A percentile compares a stretch with the other conserved stretches of the same genome.
These are phyloP conservation scores for Macrolepiota fuliginosa DNA, from an alignment of 768 basidiomycete genomes.

Conservation along the genomic window DNA sequence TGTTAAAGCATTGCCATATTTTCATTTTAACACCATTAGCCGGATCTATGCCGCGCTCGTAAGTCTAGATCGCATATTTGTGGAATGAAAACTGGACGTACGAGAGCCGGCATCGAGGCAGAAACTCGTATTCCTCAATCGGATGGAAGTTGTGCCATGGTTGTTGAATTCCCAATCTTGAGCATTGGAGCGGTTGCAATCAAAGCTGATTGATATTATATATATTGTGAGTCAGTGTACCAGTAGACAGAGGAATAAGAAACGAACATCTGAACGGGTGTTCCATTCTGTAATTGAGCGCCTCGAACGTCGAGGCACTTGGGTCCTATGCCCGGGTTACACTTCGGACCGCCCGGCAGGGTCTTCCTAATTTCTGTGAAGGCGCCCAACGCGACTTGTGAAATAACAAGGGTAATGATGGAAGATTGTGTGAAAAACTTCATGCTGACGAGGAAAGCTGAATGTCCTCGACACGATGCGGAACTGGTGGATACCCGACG, in stretches of 20 bases:
- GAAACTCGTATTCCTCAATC: neutral
- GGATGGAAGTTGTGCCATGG: neutral
- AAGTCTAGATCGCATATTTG: neutral
- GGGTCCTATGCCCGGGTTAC: neutral
- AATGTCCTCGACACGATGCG: neutral
- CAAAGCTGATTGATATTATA: constrained; percentile 12
- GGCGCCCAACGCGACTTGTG: neutral
- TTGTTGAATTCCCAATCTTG: neutral
- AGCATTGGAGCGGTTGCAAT: constrained; percentile 16
- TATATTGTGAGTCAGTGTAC: neutral
- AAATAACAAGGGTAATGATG: neutral
- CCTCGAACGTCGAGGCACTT: constrained; percentile 35
- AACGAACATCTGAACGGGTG: constrained; percentile 32
- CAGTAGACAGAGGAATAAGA: too few species aligned
- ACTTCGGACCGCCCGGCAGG: neutral
- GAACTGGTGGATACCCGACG: neutral
- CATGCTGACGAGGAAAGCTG: neutral
- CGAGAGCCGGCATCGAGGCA: neutral
- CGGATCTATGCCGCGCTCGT: neutral
- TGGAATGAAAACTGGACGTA: neutral
- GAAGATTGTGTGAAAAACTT: neutral
- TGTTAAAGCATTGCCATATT: neutral
- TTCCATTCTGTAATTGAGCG: constrained; percentile 26
- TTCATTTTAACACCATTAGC: neutral
- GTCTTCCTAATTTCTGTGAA: neutral